Base-by-base conservation (phyloP, 805 yeast genomes). In the Cyberlindnera euphorbiiphila region DNA sequence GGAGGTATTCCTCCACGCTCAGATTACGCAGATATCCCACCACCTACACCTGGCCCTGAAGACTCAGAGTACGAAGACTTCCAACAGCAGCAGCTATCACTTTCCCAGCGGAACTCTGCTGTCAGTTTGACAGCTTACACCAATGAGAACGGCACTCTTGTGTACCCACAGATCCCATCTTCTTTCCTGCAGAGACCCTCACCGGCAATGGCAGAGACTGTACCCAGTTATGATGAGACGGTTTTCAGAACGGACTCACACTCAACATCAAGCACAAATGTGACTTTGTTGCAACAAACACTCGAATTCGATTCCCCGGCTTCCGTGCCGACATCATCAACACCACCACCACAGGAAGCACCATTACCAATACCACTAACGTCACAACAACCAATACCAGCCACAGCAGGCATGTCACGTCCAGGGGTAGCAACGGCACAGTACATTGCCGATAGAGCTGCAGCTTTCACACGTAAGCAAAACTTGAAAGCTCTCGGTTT, bases 401-500 rank as follows among this genome's bases (percentile, higher is more conserved):
- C 32, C 4, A 12, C 36, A 16, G 20, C 29, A 19, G 32, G 9
- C 5, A 12, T 13, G 18, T 16, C 36, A 28, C 33, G 43, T 11
- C 31, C 37, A 3, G 44, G 41, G 10, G 41, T 27, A 7, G 32
- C 38, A 9, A 37, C 42, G 2, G 42, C 46, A 14, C 42, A 35
- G 19, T 37, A 44, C 33, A 36, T 37, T 17, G 43, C 44, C 4
- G 41, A 31, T 15, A 35, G 36, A 27, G 37, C 36, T 4, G 45
- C 42, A 28, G 38, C 39, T n/a, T 32, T 33, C 29, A 40, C 42
- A 20, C 28, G 45, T 11, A 34, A 45, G 24, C 37, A 39, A 23
- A 38, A 38, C 37, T 53, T 77, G 32, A 83, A 84, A 54, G 66
- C 70, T 21, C 58, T 85, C 16, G 91, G 94, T 0, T 65, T 86